Conservation (phyloP, 306 rosid genomes). For the Prunus mira region DNA sequence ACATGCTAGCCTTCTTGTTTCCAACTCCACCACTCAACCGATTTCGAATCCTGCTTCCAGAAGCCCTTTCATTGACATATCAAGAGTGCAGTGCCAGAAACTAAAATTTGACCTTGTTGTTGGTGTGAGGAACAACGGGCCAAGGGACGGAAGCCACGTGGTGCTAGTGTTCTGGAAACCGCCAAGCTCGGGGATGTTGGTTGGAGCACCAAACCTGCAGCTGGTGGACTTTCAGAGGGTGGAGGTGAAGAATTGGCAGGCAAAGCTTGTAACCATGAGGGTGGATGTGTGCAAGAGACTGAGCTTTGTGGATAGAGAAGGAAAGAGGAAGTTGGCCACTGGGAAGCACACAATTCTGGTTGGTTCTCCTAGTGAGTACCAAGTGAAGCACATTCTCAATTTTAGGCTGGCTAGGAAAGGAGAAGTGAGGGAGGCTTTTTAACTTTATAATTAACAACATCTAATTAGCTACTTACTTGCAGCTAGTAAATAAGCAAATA, state of each 20-base stretch:
- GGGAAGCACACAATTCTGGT: conserved; percentile 46
- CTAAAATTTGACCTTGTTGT: conserved; percentile 33
- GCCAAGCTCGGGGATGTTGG: conserved; percentile 11
- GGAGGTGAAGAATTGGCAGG: conserved; percentile 31
- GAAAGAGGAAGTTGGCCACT: conserved; percentile 48
- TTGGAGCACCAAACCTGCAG: conserved; percentile 46
- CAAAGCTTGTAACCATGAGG: conserved; percentile 28
- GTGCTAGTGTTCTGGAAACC: conserved; percentile 59
- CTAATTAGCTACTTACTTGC: background rate
- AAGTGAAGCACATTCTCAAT: conserved; percentile 48
- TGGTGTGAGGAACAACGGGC: conserved; percentile 54
- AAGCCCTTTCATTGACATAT: conserved; percentile 36
- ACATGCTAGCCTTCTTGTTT: conserved; percentile 1
- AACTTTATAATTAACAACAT: background rate
- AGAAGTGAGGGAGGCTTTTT: conserved; percentile 3
- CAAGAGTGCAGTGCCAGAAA: conserved; percentile 38
- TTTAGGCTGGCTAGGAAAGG: conserved; percentile 26
- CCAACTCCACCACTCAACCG: conserved; percentile 9
- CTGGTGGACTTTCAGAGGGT: conserved; percentile 54
- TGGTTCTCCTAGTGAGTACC: conserved; percentile 49
- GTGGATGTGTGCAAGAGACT: conserved; percentile 45
- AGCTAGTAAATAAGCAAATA: background rate
- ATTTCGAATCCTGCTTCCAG: background rate
- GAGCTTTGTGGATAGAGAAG: conserved; percentile 53
- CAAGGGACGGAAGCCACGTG: conserved; percentile 43